Conservation (phyloP, 2,329 filamentous ascomycete genomes). For the Thelonectria olida region DNA sequence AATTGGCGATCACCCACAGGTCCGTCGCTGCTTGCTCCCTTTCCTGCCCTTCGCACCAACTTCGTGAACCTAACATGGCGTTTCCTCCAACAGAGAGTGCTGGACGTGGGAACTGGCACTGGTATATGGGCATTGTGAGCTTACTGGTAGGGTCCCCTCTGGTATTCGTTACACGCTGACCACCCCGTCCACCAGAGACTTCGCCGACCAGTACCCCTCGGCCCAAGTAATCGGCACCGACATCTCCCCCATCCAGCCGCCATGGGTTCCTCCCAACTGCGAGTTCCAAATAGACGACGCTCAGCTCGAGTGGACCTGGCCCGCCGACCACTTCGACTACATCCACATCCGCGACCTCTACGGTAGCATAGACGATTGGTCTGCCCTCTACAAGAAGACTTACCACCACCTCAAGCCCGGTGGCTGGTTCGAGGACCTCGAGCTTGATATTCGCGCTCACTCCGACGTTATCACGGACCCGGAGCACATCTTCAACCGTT, state of each 20-base stretch:
- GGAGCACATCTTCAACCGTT: conserved; percentile 23
- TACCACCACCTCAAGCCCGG: conserved; percentile 23
- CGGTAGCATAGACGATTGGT: conserved; percentile 23
- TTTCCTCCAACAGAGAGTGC: conserved; percentile 6
- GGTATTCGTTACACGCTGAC: neutral
- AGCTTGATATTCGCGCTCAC: conserved; percentile 24
- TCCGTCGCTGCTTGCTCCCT: neutral
- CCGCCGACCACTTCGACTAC: conserved; percentile 23
- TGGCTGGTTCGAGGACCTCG: conserved; percentile 25
- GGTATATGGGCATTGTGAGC: conserved; percentile 22
- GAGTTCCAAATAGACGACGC: conserved; percentile 19
- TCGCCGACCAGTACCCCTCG: conserved; percentile 23
- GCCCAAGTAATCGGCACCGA: conserved; percentile 26
- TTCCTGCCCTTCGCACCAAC: neutral
- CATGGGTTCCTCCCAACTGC: conserved; percentile 18
- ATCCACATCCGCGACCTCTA: conserved; percentile 27
- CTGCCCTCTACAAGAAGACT: conserved; percentile 18
- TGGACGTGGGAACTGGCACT: conserved; percentile 21
- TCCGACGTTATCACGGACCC: conserved; percentile 23
- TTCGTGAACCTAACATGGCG: neutral
- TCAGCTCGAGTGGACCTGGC: conserved; percentile 26
- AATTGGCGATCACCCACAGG: conserved; percentile 19
- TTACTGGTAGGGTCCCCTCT: neutral
- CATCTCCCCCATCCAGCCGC: conserved; percentile 21
- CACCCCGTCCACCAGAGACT: conserved; percentile 6